phyloP scores from a whole-genome alignment of 1,139 yeast species.

The Blastobotrys apis region DNA sequence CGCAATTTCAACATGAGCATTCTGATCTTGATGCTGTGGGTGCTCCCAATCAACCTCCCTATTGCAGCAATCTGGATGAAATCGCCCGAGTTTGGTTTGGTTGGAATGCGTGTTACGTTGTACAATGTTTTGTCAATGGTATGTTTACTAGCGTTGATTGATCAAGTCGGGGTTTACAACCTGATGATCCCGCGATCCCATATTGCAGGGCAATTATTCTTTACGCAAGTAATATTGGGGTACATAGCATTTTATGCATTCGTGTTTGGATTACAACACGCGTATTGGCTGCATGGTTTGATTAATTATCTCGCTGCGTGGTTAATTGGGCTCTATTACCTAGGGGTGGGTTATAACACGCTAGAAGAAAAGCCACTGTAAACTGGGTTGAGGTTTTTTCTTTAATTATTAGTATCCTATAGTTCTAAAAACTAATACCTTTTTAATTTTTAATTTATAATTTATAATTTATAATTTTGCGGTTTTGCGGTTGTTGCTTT shows the following conservation, averaged over 20 bases:
- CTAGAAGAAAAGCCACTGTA: too few relatives aligned
- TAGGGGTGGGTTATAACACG: too few relatives aligned
- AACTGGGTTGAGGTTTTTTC: too few relatives aligned
- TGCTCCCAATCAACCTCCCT: slow-evolving; percentile 34
- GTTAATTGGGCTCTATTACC: slow-evolving; percentile 23
- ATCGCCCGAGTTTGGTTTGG: slow-evolving; percentile 31
- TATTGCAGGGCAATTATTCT: not conserved
- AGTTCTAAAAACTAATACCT: too few relatives aligned
- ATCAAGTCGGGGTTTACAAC: slow-evolving; percentile 20
- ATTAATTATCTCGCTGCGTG: slow-evolving; percentile 30
- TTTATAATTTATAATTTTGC: too few relatives aligned
- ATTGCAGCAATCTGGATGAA: slow-evolving; percentile 35
- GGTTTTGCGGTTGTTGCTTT: too few relatives aligned
- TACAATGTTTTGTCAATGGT: slow-evolving; percentile 30
- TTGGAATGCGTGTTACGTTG: too few relatives aligned
- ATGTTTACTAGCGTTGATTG: slow-evolving; percentile 28
- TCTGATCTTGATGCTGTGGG: slow-evolving; percentile 32
- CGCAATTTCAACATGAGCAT: slow-evolving; percentile 21
- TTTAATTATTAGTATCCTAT: too few relatives aligned
- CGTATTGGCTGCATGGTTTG: slow-evolving; percentile 36
- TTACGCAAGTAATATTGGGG: slow-evolving; percentile 12
- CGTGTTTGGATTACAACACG: slow-evolving; percentile 33
- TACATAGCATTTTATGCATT: slow-evolving; percentile 31
- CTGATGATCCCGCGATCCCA: slow-evolving; percentile 3
- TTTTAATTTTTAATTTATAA: too few relatives aligned